phyloP scores from a whole-genome alignment of 1,284 basidiomycete species.

The Pyrrhoderma lamaoense region DNA sequence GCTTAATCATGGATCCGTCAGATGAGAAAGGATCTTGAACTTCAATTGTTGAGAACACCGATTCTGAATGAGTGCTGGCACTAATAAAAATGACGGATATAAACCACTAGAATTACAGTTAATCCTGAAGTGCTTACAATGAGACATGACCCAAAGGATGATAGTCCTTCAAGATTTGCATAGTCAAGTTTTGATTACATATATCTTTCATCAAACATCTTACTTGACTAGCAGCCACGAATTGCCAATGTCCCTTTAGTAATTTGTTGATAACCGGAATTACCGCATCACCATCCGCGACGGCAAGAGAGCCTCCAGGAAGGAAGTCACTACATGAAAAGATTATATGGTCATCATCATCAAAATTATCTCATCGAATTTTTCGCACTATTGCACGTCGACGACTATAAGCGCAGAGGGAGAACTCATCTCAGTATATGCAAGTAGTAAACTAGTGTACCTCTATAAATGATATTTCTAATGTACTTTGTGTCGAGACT shows the following conservation, averaged over 20 bases:
- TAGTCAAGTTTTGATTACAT: neutral
- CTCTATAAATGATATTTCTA: no score
- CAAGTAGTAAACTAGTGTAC: no score
- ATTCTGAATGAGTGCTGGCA: slow-evolving; percentile 13
- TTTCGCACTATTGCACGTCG: slow-evolving; percentile 16
- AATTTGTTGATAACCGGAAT: slow-evolving; percentile 15
- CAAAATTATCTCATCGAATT: neutral
- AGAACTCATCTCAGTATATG: neutral
- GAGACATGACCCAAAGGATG: slow-evolving; percentile 19
- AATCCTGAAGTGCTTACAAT: slow-evolving; percentile 13
- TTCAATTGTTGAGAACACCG: slow-evolving; percentile 15
- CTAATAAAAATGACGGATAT: neutral
- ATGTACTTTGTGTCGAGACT: no score
- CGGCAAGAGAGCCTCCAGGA: slow-evolving; percentile 17
- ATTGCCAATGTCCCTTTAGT: slow-evolving; percentile 14
- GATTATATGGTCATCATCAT: neutral
- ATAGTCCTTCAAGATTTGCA: slow-evolving; percentile 18
- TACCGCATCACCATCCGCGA: slow-evolving; percentile 15
- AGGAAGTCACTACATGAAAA: slow-evolving; percentile 18
- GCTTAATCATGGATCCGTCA: slow-evolving; percentile 7
- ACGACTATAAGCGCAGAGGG: slow-evolving; percentile 15
- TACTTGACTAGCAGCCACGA: slow-evolving; percentile 19
- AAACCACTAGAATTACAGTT: neutral
- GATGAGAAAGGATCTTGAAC: slow-evolving; percentile 12
- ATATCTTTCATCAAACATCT: neutral